Percentiles rank a stretch among this genome's conserved stretches.
Evolutionary conservation across 257 asterid species (phyloP).

Genomic region (Datura wrightii): DNA sequence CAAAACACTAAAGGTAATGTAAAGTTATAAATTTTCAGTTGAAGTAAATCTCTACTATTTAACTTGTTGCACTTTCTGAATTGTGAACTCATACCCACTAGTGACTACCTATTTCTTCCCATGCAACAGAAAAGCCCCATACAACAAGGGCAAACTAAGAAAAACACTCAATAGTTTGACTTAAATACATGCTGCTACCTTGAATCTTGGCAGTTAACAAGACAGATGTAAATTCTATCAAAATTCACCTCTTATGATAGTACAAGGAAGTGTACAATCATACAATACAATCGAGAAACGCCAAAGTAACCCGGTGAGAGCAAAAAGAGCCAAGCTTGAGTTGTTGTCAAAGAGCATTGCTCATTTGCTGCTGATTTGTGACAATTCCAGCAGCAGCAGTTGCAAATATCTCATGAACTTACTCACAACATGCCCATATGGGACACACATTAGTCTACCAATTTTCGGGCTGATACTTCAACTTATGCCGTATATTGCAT

Average conservation of each 20-base stretch:
- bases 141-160: background rate
- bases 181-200: background rate
- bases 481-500: slow-evolving; percentile 10
- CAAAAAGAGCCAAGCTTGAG: background rate
- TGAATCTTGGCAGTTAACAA: slow-evolving; percentile 1
- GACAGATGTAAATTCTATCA: background rate
- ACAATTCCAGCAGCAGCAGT: slow-evolving; percentile 25
- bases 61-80: background rate
- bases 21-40: background rate
- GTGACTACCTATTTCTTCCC: background rate
- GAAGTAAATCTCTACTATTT: background rate
- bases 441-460: background rate
- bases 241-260: slow-evolving; percentile 26
- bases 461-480: background rate
- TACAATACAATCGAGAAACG: background rate
- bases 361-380: slow-evolving; percentile 17
- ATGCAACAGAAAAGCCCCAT: slow-evolving; percentile 1
- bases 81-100: background rate
- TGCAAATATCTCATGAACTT: background rate
- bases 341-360: background rate
- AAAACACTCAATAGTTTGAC: background rate
- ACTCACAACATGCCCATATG: background rate
- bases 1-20: background rate
- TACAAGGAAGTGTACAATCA: slow-evolving; percentile 28
- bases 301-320: background rate